Base-by-base conservation (phyloP, 83 land plant genomes). In the Diphasiastrum complanatum region DNA sequence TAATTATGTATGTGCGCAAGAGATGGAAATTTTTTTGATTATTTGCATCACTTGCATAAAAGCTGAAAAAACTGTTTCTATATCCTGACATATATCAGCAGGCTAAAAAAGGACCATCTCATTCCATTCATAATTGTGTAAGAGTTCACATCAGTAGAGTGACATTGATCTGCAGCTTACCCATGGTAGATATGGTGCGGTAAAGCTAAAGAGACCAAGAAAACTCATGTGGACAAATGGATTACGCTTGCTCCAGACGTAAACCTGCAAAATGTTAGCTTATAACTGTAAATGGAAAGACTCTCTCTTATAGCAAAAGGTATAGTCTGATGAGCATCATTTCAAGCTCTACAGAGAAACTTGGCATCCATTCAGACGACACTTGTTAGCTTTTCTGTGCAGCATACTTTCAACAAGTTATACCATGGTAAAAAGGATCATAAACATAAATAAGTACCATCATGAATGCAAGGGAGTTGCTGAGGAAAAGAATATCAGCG, bases 221-320 rank as follows among this genome's bases (percentile, higher is more conserved):
- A 92, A 92, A 47, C 96, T 92, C 98, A 92, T 92, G 63, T 85
- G 98, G 35, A 92, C 93, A 67, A 66, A 82, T 40, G 98, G 98
- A 79, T 92, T 92, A 23, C 93, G 87, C 62, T 84, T 92, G 76
- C 98, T 92, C 98, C 98, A 92, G 12, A 92, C 98, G 74, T 92
- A 92, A 27, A 92, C 98, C 98, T 92, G 78, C 31, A 43, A 61
- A 66, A 47, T 33, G 28, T 4, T 25, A 43, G 37, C 19, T 58
- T 35, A 58, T 28, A 35, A 28, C 25, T 38, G 38, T 22, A 22
- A 55, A 27, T 34, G 3, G 10, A 35, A 28, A 60, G 12, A 20
- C 52, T 6, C 19, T 6, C 18, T 10, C 5, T 16, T 5, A 49
- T 20, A 62, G 8, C 5, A 20, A 49, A 49, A 14, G 5, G 8